These are phyloP conservation scores for Magnaporthiopsis rhizophila DNA, from an alignment of 2,329 filamentous ascomycete species.

Conservation along the genomic window DNA sequence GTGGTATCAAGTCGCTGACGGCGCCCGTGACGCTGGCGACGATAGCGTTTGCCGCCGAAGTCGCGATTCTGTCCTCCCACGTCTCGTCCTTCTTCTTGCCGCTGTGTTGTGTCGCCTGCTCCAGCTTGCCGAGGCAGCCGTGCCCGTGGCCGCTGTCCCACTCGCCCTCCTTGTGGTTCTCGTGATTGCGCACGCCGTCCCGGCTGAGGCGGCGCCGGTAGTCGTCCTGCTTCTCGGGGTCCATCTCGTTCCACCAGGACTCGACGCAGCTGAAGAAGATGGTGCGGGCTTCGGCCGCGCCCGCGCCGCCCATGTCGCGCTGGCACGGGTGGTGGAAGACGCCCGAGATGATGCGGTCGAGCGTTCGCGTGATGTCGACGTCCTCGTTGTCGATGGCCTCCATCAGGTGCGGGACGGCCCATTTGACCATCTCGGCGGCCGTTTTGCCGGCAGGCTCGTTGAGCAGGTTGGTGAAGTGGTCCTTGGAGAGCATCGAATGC, in stretches of 20 bases:
- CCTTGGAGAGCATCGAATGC: slow-evolving; percentile 76
- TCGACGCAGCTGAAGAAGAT: slow-evolving; percentile 7
- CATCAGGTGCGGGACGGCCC: slow-evolving; percentile 1
- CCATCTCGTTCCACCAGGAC: slow-evolving; percentile 3
- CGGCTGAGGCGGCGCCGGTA: slow-evolving; percentile 4
- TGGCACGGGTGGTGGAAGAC: slow-evolving; percentile 5
- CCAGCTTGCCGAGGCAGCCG: slow-evolving; percentile 5
- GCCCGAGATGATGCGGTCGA: slow-evolving; percentile 5
- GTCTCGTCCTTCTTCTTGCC: slow-evolving; percentile 6
- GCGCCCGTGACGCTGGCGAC: slow-evolving; percentile 3
- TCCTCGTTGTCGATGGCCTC: slow-evolving; percentile 3
- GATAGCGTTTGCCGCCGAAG: slow-evolving; percentile 2
- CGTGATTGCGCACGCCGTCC: slow-evolving; percentile 4
- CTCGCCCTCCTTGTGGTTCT: slow-evolving; percentile 6
- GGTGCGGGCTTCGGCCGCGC: slow-evolving; percentile 1
- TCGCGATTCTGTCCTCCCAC: slow-evolving; percentile 6
- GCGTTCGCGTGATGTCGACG: not conserved
- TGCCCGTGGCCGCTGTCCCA: slow-evolving; percentile 4
- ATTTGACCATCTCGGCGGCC: slow-evolving; percentile 6
- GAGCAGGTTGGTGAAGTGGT: slow-evolving; percentile 64
- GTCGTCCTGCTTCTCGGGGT: slow-evolving; percentile 1
- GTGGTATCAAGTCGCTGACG: not conserved
- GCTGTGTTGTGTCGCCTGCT: not conserved
- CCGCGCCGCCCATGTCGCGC: not conserved
- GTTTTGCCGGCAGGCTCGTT: slow-evolving; percentile 6